Evolutionary conservation across 2,329 filamentous ascomycete genomes (phyloP).

Genomic region (Sphaerostilbella broomeana): DNA sequence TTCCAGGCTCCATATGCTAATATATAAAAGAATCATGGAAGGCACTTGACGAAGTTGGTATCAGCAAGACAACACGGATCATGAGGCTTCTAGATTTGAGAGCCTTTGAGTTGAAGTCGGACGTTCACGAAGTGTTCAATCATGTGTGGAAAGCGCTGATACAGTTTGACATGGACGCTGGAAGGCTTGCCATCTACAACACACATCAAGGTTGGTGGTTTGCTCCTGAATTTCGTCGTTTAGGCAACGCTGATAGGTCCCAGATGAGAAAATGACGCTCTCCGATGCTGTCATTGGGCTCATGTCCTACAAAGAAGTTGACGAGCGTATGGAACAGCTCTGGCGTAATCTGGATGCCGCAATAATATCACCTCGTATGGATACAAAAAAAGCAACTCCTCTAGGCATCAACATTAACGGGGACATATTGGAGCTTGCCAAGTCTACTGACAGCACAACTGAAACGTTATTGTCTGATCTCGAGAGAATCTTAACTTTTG

Average conservation of each 20-base stretch:
- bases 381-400: slow-evolving; percentile 27
- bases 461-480: slow-evolving; percentile 49
- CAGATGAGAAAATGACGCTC: slow-evolving; percentile 47
- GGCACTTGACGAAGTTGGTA: slow-evolving; percentile 52
- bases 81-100: slow-evolving; percentile 60
- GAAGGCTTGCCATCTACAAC: slow-evolving; percentile 50
- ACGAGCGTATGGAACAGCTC: slow-evolving; percentile 52
- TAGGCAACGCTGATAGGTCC: slow-evolving; percentile 15
- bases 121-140: slow-evolving; percentile 60
- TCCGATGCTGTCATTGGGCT: slow-evolving; percentile 49
- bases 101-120: slow-evolving; percentile 58
- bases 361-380: slow-evolving; percentile 55
- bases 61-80: slow-evolving; percentile 55
- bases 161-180: slow-evolving; percentile 49
- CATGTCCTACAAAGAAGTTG: slow-evolving; percentile 54
- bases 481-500: slow-evolving; percentile 43
- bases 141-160: slow-evolving; percentile 67
- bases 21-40: slow-evolving; percentile 45
- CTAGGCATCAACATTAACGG: slow-evolving; percentile 36
- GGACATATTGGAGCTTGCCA: slow-evolving; percentile 37
- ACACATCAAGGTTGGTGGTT: slow-evolving; percentile 41
- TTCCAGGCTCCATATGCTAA: no score
- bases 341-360: slow-evolving; percentile 57
- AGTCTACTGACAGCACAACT: slow-evolving; percentile 38
- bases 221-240: neutral